Conservation (phyloP, 192 early-diverging fungal species). For the Linnemannia exigua region DNA sequence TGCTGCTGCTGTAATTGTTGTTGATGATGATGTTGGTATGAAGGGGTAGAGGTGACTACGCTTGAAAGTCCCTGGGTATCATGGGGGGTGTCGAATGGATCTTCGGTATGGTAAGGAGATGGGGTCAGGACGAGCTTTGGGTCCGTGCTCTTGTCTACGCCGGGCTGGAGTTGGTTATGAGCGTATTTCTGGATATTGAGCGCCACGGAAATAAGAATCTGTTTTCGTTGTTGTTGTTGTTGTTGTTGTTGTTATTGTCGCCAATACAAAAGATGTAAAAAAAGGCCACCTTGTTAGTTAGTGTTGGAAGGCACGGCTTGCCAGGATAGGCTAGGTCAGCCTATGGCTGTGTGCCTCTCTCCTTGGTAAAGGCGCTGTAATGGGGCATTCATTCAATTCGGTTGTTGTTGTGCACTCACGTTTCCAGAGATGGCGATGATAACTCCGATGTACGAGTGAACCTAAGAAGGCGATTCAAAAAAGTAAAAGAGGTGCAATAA, state of each 20-base stretch:
- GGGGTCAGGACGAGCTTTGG: constrained; percentile 9
- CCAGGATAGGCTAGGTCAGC: background rate
- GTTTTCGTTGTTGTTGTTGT: background rate
- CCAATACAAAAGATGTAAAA: no score
- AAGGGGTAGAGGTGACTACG: background rate
- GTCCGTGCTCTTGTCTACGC: background rate
- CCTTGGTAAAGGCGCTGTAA: background rate
- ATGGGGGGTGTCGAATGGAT: background rate
- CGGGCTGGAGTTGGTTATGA: constrained; percentile 58
- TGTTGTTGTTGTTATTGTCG: no score
- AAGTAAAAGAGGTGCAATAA: background rate
- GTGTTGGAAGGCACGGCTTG: constrained; percentile 7
- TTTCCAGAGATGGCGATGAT: constrained; percentile 74
- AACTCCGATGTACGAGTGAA: constrained; percentile 73
- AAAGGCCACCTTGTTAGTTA: no score
- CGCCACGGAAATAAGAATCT: constrained; percentile 78
- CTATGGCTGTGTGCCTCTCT: no score
- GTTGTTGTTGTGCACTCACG: constrained; percentile 49
- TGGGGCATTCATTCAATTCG: background rate
- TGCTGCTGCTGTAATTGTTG: background rate
- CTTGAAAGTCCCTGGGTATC: constrained; percentile 12
- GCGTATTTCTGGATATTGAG: constrained; percentile 83
- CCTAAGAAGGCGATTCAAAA: constrained; percentile 33
- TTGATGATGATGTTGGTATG: background rate
- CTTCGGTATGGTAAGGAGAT: background rate